Percentiles rank a stretch among this genome's conserved stretches.
These are phyloP conservation scores for Plasmodium chabaudi DNA, from an alignment of 169 alveolate genomes.

Conservation along the genomic window DNA sequence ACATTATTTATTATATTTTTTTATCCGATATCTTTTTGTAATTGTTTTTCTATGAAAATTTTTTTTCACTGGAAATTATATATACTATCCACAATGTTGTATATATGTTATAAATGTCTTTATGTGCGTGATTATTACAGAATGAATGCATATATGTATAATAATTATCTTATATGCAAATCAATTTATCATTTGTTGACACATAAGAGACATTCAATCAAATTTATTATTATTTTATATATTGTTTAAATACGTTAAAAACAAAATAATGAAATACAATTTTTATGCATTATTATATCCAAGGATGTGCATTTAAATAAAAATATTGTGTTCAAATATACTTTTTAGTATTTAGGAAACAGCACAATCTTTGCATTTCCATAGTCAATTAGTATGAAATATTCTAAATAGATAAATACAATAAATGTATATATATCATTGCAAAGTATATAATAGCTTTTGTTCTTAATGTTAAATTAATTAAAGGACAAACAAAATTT, in stretches of 20 bases:
- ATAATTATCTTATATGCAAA: neutral
- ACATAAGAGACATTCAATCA: constrained; percentile 9
- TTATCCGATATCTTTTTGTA: constrained; percentile 22
- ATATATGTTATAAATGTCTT: constrained; percentile 2
- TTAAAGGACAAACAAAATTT: too few relatives aligned
- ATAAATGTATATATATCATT: neutral
- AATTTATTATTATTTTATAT: neutral
- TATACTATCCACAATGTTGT: neutral
- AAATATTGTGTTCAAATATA: constrained; percentile 5
- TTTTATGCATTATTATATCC: constrained; percentile 5
- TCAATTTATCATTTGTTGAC: constrained; percentile 15
- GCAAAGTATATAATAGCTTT: neutral
- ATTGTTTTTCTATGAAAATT: constrained; percentile 6
- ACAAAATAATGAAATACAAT: constrained; percentile 6
- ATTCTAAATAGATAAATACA: neutral
- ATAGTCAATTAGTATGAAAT: neutral
- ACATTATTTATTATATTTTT: constrained; percentile 8
- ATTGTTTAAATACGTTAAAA: neutral
- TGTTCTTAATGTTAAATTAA: too few relatives aligned
- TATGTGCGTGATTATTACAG: too few relatives aligned
- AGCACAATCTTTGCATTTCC: constrained; percentile 3
- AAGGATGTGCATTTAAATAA: neutral
- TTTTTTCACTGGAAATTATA: neutral
- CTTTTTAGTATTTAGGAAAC: neutral
- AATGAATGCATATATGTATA: constrained; percentile 6